Base-by-base conservation (phyloP, 2,329 filamentous ascomycete species). In the Parastagonospora avenae region DNA sequence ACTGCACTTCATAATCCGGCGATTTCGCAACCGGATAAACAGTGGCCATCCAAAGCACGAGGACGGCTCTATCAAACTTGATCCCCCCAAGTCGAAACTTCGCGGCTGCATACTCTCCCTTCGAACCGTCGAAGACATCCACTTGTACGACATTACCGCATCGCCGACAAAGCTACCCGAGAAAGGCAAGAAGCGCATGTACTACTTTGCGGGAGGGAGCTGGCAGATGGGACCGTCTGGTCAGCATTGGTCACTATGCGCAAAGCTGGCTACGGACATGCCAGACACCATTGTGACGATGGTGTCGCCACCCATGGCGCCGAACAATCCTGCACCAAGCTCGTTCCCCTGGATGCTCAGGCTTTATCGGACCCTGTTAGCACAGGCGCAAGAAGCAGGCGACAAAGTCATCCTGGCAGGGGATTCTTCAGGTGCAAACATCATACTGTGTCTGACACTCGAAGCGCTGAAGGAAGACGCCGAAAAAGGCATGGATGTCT, bases 151-250 rank as follows among this genome's bases (percentile, higher is more conserved):
- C 42, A 52, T 80, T 4, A 39, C 59, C 8, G 56, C 71, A 5
- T 24, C 19, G 4, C 64, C 63, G 2, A 57, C 52, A 1, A 41
- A 50, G 12, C 8, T 28, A 2, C 9, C 46, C 0, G 36, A 43
- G 4, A 55, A 55, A 37, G 45, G 48, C 24, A 63, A 48, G 16
- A 74, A 70, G 53, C 65, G 73, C 4, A 68, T 86, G 19, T 79
- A 82, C 52, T 85, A 85, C 52, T 84, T 84, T 54, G 75, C 76
- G 0, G 83, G 83, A 1, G 83, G 83, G 6, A 81, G 80, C 3
- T 85, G 83, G 79, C 80, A 81, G 52, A 73, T 72, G 55, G 79
- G 79, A 0, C 78, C 83, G 0, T 76, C 74, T 2, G 57, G 67
- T 0, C 74, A 82, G 41, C 83, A 85, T 54, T 85, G 82, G 82